phyloP scores from a whole-genome alignment of 139 green algal genomes.

The Chlorella ohadii region DNA sequence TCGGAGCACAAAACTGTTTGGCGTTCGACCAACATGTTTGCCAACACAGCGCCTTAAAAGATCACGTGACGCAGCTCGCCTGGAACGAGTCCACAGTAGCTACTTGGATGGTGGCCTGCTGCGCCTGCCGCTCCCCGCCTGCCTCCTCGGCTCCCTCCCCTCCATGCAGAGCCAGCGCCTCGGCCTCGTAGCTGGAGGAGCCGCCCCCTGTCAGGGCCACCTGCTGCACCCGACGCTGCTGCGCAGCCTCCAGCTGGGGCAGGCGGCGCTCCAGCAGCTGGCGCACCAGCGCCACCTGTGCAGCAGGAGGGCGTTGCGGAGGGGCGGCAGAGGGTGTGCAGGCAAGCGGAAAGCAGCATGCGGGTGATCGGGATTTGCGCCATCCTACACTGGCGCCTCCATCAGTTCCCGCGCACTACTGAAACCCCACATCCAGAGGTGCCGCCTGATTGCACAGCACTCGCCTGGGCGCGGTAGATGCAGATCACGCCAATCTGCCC shows the following conservation, averaged over 20 bases:
- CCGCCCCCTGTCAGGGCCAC: not conserved
- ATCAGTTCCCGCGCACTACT: too few species aligned
- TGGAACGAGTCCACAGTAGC: constrained; percentile 92
- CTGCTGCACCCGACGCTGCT: not conserved
- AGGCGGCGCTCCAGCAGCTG: constrained; percentile 9
- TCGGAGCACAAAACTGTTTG: too few species aligned
- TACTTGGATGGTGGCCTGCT: constrained; percentile 50
- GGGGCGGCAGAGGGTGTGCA: not conserved
- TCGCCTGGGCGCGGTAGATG: constrained; percentile 81
- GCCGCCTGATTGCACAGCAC: too few species aligned
- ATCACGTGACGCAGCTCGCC: not conserved
- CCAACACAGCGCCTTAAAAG: too few species aligned
- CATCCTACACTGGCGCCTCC: too few species aligned
- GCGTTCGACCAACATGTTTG: too few species aligned
- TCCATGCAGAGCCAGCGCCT: not conserved
- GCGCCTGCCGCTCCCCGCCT: not conserved
- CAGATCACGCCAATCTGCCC: constrained; percentile 78
- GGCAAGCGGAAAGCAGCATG: not conserved
- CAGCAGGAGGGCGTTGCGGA: not conserved
- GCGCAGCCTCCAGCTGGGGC: constrained; percentile 22
- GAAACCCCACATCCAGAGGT: too few species aligned
- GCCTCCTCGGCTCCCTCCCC: not conserved
- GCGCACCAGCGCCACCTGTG: constrained; percentile 31
- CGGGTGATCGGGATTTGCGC: too few species aligned
- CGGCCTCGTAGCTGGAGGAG: not conserved